These are phyloP conservation scores for Zalaria obscura DNA, from an alignment of 2,329 filamentous ascomycete genomes.

Conservation along the genomic window DNA sequence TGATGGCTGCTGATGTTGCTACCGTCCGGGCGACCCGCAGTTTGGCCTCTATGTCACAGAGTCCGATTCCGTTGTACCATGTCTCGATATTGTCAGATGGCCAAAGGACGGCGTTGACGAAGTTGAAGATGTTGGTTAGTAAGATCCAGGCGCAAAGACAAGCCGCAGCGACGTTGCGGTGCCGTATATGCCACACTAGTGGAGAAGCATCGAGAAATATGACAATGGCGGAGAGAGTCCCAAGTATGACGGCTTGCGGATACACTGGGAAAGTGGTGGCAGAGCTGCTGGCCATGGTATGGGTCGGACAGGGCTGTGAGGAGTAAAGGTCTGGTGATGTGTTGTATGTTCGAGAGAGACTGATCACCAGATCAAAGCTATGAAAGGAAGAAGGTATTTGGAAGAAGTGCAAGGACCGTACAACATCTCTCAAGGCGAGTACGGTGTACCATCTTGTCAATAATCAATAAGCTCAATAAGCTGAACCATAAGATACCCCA, in stretches of 20 bases:
- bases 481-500: too few relatives aligned
- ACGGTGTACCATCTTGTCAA: background rate
- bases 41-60: conserved; percentile 53
- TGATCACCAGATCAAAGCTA: background rate
- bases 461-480: conserved; percentile 1
- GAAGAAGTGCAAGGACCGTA: background rate
- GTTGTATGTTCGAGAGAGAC: background rate
- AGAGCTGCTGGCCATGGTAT: background rate
- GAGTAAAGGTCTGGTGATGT: background rate
- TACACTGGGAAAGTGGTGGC: conserved; percentile 9
- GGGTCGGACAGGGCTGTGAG: background rate
- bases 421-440: background rate
- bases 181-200: conserved; percentile 44
- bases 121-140: conserved; percentile 41
- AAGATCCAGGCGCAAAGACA: conserved; percentile 42
- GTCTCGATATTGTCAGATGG: conserved; percentile 37
- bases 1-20: conserved; percentile 37
- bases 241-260: conserved; percentile 26
- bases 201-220: conserved; percentile 42
- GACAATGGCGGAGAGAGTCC: conserved; percentile 34
- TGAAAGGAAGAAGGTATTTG: background rate
- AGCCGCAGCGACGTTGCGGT: conserved; percentile 45
- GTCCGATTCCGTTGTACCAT: conserved; percentile 44
- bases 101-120: conserved; percentile 53
- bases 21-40: conserved; percentile 39